phyloP scores from a whole-genome alignment of 345 rosid genomes.

The Acer campestre region DNA sequence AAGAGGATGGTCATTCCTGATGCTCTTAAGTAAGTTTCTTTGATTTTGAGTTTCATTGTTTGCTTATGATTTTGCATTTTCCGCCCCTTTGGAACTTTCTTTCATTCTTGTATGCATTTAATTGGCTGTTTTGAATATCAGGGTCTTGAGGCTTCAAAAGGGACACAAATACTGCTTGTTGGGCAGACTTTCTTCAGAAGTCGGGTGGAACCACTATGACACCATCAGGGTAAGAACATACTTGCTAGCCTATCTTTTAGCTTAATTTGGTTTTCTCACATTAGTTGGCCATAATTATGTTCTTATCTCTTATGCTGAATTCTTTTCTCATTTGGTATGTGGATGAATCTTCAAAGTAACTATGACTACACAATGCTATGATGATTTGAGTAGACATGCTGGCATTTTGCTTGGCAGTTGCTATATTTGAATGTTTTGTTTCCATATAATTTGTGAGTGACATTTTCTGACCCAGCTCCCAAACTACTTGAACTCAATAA shows the following conservation, averaged over 20 bases:
- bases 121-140: conserved; percentile 19
- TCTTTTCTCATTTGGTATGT: not conserved
- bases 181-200: conserved; percentile 81
- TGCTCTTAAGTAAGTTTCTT: conserved; percentile 69
- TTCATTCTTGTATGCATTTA: not conserved
- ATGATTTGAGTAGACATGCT: not conserved
- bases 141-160: conserved; percentile 90
- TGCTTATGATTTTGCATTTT: not conserved
- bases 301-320: not conserved
- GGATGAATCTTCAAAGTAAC: not conserved
- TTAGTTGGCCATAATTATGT: not conserved
- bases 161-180: conserved; percentile 86
- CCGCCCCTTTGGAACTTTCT: not conserved
- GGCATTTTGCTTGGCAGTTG: not conserved
- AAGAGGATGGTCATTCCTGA: conserved; percentile 94
- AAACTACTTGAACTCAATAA: not conserved
- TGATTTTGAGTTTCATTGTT: not conserved
- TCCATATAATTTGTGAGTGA: not conserved
- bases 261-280: not conserved
- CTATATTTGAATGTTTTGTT: not conserved
- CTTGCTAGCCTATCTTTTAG: not conserved
- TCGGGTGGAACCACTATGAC: conserved; percentile 90
- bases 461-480: not conserved
- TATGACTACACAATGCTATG: too few species aligned
- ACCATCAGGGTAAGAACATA: conserved; percentile 61